Base-by-base conservation (phyloP, 495 filamentous ascomycete species). In the Neurospora cerealis region DNA sequence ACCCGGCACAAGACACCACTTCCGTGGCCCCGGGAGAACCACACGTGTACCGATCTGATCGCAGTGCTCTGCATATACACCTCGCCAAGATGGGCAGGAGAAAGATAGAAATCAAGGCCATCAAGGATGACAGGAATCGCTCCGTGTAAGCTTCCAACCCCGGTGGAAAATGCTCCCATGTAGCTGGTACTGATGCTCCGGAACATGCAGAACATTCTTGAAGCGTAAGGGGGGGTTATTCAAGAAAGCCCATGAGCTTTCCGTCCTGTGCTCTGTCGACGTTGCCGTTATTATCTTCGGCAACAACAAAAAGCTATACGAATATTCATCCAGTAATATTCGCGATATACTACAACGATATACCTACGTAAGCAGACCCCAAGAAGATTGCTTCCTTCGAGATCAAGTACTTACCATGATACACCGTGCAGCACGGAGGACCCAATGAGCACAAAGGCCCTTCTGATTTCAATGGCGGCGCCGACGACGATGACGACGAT, bases 201-300 rank as follows among this genome's bases (percentile, higher is more conserved):
- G 54, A 19, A 86, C 39, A 8, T 72, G 71, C 80, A 98, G 96
- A 73, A 99, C 96, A 40, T 99, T 99, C 82, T 86, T 99, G 72
- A 99, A 99, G 86, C 92, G 96, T 83, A 99, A 99, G 84, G 96
- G 95, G 77, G 96, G 96, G 78, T 87, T 99, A 34, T 98, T 99
- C 88, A 99, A 99, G 89, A 99, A 99, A 88, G 96, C 96, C 72
- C 93, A 99, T 84, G 96, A 99, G 87, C 88, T 99, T 34, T 97
- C 95, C 74, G 96, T 98, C 54, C 90, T 99, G 74, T 99, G 96
- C 82, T 97, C 93, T 66, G 96, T 99, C 78, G 96, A 99, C 83
- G 95, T 99, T 76, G 96, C 96, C 36, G 96, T 99, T 73, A 95
- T 99, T 77, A 98, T 99, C 77, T 98, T 98, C 80, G 95, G 95